Base-by-base conservation (phyloP, 768 basidiomycete genomes). In the Tephrocybe sp. region DNA sequence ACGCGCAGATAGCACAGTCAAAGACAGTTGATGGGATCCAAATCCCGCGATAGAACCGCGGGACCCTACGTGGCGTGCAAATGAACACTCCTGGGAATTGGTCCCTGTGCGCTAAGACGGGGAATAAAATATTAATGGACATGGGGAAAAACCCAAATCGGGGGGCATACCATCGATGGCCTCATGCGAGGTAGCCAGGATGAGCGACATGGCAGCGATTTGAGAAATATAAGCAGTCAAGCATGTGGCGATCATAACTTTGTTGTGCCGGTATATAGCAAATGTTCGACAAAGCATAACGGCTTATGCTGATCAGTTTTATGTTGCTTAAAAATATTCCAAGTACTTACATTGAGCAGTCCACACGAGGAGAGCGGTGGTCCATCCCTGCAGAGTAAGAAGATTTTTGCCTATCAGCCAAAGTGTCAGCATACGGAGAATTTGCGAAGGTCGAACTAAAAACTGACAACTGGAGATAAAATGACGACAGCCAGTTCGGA, bases 251-350 rank as follows among this genome's bases (percentile, higher is more conserved):
- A 58, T 53, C 18, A 64, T 50, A 8, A 17, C 28, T 40, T 50
- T 56, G 4, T 44, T 48, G 26, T 57, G 53, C 24, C 38, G 46
- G 47, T 55, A 65, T 33, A 65, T 62, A 17, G 62, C 67, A 23
- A 58, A 59, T 15, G 59, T 66, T 48, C 65, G 63, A 48, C 59
- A 59, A 9, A 67, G 30, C 54, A 67, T 58, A 24, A 61, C 54
- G 20, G 53, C 65, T 67, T 39, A 8, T 3, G 14, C 14, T 11
- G 3, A 18, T 43, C n/a, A 54, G 36, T 8, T n/a, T 28, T n/a
- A 4, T 28, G 25, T 15, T 34, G 18, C 11, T 21, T 9, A 17
- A 20, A 42, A 7, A 24, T 18, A n/a, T 23, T 28, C n/a, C 15
- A 15, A 15, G 15, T 21, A 17, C 63, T 39, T 36, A 66, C 66